Percentiles rank a stretch among this genome's conserved stretches.
These are phyloP conservation scores for Ailanthus altissimus DNA, from an alignment of 345 rosid species.

Conservation along the genomic window DNA sequence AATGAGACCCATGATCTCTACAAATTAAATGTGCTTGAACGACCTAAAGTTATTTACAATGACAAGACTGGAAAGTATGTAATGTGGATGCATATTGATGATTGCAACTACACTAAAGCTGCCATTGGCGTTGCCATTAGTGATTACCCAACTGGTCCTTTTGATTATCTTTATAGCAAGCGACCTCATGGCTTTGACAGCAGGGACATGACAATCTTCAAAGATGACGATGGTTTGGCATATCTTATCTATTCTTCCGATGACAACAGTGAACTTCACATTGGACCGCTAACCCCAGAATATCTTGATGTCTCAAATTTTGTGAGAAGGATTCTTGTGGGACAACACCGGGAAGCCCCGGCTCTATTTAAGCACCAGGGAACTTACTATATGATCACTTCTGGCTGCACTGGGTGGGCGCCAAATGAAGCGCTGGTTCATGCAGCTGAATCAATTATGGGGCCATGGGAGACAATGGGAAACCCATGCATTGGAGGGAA, in stretches of 20 bases:
- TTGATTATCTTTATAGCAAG: constrained; percentile 68
- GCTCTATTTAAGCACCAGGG: constrained; percentile 76
- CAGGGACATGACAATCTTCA: constrained; percentile 94
- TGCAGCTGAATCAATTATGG: constrained; percentile 85
- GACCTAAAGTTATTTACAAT: constrained; percentile 91
- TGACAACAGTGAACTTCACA: constrained; percentile 87
- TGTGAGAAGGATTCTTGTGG: constrained; percentile 60
- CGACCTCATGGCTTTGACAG: constrained; percentile 85
- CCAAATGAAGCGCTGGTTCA: constrained; percentile 89
- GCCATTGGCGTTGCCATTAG: constrained; percentile 78
- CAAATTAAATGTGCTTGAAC: constrained; percentile 84
- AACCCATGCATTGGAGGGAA: constrained; percentile 90
- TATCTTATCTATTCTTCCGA: constrained; percentile 82
- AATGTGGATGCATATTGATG: constrained; percentile 99
- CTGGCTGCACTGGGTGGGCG: constrained; percentile 97
- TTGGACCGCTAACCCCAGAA: constrained; percentile 73
- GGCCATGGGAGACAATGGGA: constrained; percentile 94
- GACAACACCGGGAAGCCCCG: constrained; percentile 89
- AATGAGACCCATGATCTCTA: constrained; percentile 77
- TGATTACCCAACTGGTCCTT: constrained; percentile 79
- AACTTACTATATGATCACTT: constrained; percentile 88
- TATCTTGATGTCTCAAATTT: constrained; percentile 62
- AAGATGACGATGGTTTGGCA: constrained; percentile 76
- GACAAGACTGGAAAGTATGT: constrained; percentile 70
- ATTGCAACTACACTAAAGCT: constrained; percentile 92